These are phyloP conservation scores for Eucalyptus brandiana DNA, from an alignment of 345 rosid genomes.

Conservation along the genomic window DNA sequence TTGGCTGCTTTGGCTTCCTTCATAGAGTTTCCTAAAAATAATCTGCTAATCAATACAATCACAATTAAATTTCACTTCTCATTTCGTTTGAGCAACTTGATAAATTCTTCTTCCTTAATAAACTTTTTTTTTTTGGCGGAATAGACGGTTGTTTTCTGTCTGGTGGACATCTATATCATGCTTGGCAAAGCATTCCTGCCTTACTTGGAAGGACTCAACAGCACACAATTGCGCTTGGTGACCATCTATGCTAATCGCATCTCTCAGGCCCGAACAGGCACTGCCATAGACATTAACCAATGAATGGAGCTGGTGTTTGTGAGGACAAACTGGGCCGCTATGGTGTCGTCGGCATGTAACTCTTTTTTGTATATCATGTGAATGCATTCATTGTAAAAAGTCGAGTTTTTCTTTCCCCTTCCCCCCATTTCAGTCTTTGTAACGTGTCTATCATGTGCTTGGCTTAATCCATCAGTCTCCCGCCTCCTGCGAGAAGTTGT, in stretches of 20 bases:
- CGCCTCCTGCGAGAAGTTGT: background rate
- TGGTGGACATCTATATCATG: constrained; percentile 97
- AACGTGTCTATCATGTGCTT: background rate
- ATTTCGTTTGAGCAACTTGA: background rate
- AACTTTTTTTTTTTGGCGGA: background rate
- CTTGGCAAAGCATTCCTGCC: constrained; percentile 96
- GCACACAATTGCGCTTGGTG: constrained; percentile 83
- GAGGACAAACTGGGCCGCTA: background rate
- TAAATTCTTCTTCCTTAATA: background rate
- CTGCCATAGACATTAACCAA: constrained; percentile 40
- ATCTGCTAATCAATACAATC: background rate
- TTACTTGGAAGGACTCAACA: constrained; percentile 83
- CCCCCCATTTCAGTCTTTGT: background rate
- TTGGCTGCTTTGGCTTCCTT: background rate
- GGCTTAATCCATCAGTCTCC: background rate
- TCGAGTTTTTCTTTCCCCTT: background rate
- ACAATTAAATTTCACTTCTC: background rate
- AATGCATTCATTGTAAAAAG: constrained; percentile 12
- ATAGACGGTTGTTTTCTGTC: constrained; percentile 98
- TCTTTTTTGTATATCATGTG: constrained; percentile 45
- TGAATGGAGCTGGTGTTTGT: background rate
- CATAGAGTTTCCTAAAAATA: background rate
- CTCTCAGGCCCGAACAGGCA: constrained; percentile 93
- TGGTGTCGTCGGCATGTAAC: background rate
- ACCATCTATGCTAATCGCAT: constrained; percentile 96